Conservation (phyloP, 306 rosid species). For the Cucurbita maxima region DNA sequence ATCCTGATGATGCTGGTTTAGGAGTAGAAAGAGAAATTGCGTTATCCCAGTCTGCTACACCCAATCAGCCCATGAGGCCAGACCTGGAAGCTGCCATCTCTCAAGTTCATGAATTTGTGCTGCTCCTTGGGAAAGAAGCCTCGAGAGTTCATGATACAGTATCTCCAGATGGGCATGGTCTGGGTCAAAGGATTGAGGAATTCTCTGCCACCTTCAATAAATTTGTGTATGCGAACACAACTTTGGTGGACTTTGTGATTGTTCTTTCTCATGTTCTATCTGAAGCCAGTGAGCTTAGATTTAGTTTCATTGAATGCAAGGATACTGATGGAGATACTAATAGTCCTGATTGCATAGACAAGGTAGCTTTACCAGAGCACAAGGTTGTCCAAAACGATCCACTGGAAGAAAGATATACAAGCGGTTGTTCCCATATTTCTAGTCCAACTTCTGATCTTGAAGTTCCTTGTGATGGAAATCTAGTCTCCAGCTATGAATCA, state of each 20-base stretch:
- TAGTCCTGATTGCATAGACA: constrained; percentile 94
- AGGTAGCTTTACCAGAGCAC: constrained; percentile 81
- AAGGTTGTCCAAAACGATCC: constrained; percentile 44
- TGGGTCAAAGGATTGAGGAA: constrained; percentile 54
- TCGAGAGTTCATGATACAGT: constrained; percentile 35
- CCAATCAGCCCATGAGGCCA: constrained; percentile 23
- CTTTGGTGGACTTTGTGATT: constrained; percentile 56
- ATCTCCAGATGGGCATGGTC: constrained; percentile 37
- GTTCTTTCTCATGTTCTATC: constrained; percentile 64
- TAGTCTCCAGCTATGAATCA: constrained; percentile 32
- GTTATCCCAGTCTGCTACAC: constrained; percentile 24
- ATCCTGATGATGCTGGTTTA: constrained; percentile 57
- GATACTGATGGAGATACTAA: constrained; percentile 44
- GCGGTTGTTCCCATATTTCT: constrained; percentile 36
- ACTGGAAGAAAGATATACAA: constrained; percentile 43
- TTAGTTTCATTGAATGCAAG: constrained; percentile 55
- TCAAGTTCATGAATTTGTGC: constrained; percentile 62
- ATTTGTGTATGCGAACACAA: constrained; percentile 32
- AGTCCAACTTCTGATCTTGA: constrained; percentile 56
- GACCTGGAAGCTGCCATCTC: constrained; percentile 67
- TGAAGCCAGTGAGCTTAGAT: constrained; percentile 63
- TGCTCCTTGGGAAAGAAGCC: constrained; percentile 60
- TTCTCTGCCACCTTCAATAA: constrained; percentile 48
- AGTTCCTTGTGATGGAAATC: constrained; percentile 73
- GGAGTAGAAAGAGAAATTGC: constrained; percentile 33